phyloP scores from a whole-genome alignment of 345 rosid genomes.

The Jatropha curcas region DNA sequence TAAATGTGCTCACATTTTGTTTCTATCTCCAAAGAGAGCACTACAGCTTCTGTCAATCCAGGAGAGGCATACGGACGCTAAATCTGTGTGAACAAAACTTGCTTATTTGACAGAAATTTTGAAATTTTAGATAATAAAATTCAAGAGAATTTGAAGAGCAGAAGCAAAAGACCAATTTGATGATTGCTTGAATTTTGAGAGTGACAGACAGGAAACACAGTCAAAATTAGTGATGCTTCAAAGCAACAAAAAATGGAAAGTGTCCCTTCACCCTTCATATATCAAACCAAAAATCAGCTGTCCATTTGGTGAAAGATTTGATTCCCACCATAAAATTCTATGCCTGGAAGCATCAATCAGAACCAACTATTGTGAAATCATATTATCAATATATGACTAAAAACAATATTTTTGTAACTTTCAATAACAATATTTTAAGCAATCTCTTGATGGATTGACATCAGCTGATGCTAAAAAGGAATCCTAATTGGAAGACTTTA shows the following conservation, averaged over 20 bases:
- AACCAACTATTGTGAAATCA: background rate
- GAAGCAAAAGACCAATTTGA: constrained; percentile 10
- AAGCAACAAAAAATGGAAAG: background rate
- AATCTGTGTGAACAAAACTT: background rate
- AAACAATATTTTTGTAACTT: too few relatives aligned
- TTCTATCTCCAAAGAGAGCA: background rate
- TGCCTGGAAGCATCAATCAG: background rate
- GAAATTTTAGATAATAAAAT: constrained; percentile 3
- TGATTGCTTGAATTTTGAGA: constrained; percentile 1
- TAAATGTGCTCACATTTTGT: too few relatives aligned
- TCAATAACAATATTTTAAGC: constrained; percentile 25
- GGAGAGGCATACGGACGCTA: background rate
- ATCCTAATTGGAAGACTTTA: background rate
- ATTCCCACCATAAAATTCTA: constrained; percentile 7
- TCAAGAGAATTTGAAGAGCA: constrained; percentile 14
- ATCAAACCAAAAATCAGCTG: background rate
- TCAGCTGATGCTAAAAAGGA: constrained; percentile 30
- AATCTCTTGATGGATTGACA: constrained; percentile 16
- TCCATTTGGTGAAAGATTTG: background rate
- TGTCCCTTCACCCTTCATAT: background rate
- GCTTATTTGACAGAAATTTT: background rate
- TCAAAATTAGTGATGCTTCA: background rate
- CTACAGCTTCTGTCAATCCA: background rate
- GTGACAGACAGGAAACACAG: background rate
- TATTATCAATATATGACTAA: background rate